Percentiles rank a stretch among this genome's conserved stretches.
These are phyloP conservation scores for Penicillium palitans DNA, from an alignment of 2,329 filamentous ascomycete genomes.

Conservation along the genomic window DNA sequence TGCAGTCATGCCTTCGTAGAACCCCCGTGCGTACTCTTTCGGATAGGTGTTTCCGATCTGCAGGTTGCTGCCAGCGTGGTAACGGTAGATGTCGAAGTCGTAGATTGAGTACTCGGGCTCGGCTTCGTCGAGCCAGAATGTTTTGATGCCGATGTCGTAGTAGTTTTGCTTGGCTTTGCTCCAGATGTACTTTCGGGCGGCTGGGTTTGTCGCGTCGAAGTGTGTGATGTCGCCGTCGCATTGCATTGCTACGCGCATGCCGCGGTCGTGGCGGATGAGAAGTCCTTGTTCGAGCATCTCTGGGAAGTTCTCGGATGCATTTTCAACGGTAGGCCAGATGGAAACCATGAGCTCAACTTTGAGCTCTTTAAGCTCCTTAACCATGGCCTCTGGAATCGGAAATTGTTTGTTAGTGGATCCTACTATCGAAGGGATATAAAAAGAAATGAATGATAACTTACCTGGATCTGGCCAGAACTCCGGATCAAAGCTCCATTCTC, in stretches of 20 bases:
- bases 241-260: slow-evolving; percentile 59
- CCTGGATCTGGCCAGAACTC: slow-evolving; percentile 65
- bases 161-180: slow-evolving; percentile 60
- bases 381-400: slow-evolving; percentile 55
- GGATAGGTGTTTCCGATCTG: slow-evolving; percentile 63
- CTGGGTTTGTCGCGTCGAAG: slow-evolving; percentile 65
- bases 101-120: slow-evolving; percentile 66
- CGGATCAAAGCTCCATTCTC: slow-evolving; percentile 67
- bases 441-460: slow-evolving; percentile 26
- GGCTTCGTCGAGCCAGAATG: slow-evolving; percentile 70
- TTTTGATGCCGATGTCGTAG: slow-evolving; percentile 60
- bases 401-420: background rate
- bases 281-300: slow-evolving; percentile 63
- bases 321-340: slow-evolving; percentile 68
- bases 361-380: slow-evolving; percentile 59
- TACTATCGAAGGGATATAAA: background rate
- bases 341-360: slow-evolving; percentile 68
- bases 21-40: slow-evolving; percentile 57
- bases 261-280: slow-evolving; percentile 62
- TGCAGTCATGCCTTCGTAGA: slow-evolving; percentile 59
- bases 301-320: slow-evolving; percentile 57
- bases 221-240: slow-evolving; percentile 61
- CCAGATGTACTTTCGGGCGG: slow-evolving; percentile 61
- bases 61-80: slow-evolving; percentile 56
- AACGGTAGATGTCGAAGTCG: slow-evolving; percentile 67